Evolutionary conservation across 2,329 filamentous ascomycete species (phyloP), one percentile per base, ranked within the genome.

Genomic region (Aspergillus candidus): DNA sequence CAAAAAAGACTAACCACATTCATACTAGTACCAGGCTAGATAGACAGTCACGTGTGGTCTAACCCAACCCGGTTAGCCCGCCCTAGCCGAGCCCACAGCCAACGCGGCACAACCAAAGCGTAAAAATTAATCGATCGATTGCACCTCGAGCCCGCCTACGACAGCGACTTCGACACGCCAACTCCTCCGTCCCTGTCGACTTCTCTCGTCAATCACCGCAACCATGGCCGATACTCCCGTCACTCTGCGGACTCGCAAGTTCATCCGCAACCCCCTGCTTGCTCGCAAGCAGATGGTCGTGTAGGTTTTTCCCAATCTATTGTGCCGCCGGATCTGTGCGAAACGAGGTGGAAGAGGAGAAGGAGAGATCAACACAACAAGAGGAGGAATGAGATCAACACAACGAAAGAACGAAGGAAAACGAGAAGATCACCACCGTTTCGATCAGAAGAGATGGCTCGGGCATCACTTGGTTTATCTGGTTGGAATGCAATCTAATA

Each of bases 261-360:
- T 98, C 87, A 94, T 97, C 79, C 88, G 90, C 80, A 98, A 98
- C 84, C 88, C 93, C 74, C 88, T 98, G 71, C 85, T 98, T 72
- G 88, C 86, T 73, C 87, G 91, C 75, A 95, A 94, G 83, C 91
- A 97, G 85, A 95, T 97, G 88, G 91, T 96, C 77, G 87, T 96
- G 91, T 96, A 88, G 83, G 86, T 84, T 54, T 42, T 49, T 48
- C 41, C 38, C 40, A 47, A 29, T 51, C 36, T 36, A 32, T 41
- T 35, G 6, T 7, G 22, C 6, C 7, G 6, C 5, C 6, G 8
- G 7, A 27, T 35, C 27, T 33, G 40, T 37, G 31, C 30, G 43
- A 36, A 35, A 27, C 31, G 36, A 30, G 30, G 13, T 13, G 17
- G 15, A 18, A 35, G 39, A 47, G 30, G 30, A 34, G 27, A 37